A percentile compares a stretch with the other conserved stretches of the same genome.
These are phyloP conservation scores for Sporothrix brasiliensis DNA, from an alignment of 2,329 filamentous ascomycete genomes.

Conservation along the genomic window DNA sequence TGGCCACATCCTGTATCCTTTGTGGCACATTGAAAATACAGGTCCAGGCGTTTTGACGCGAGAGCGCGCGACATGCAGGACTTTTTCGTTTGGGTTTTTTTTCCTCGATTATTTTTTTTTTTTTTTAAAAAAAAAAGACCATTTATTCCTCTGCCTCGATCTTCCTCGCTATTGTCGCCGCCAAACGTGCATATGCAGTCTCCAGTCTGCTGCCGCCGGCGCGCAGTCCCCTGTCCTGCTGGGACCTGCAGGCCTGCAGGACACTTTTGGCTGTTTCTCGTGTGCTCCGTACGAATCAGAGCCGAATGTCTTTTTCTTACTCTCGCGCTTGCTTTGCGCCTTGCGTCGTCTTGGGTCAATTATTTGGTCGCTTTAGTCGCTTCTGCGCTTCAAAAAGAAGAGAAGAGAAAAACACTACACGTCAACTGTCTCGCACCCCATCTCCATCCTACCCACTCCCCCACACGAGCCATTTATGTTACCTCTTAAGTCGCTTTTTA, in stretches of 20 bases:
- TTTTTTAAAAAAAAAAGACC: neutral
- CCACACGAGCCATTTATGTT: constrained; percentile 19
- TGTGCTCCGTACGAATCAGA: constrained; percentile 27
- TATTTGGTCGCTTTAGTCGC: neutral
- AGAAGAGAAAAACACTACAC: neutral
- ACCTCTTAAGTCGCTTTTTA: neutral
- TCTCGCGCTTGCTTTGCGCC: constrained; percentile 20
- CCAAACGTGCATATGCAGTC: constrained; percentile 30
- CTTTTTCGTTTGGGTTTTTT: neutral
- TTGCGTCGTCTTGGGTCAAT: neutral
- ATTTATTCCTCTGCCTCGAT: neutral
- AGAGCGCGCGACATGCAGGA: constrained; percentile 12
- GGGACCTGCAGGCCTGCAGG: constrained; percentile 31
- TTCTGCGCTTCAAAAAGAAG: neutral
- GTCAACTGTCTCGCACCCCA: neutral
- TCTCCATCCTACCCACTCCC: constrained; percentile 17
- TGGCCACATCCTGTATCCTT: neutral
- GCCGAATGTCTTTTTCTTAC: neutral
- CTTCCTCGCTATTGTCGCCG: neutral
- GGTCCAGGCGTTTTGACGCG: constrained; percentile 21
- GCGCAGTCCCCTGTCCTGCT: constrained; percentile 30
- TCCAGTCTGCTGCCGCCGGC: neutral
- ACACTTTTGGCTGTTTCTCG: constrained; percentile 19
- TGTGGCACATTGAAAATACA: constrained; percentile 22
- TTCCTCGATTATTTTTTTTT: constrained; percentile 17